Evolutionary conservation across 2,329 filamentous ascomycete genomes (phyloP).

Genomic region (Ophiostoma ulmi): DNA sequence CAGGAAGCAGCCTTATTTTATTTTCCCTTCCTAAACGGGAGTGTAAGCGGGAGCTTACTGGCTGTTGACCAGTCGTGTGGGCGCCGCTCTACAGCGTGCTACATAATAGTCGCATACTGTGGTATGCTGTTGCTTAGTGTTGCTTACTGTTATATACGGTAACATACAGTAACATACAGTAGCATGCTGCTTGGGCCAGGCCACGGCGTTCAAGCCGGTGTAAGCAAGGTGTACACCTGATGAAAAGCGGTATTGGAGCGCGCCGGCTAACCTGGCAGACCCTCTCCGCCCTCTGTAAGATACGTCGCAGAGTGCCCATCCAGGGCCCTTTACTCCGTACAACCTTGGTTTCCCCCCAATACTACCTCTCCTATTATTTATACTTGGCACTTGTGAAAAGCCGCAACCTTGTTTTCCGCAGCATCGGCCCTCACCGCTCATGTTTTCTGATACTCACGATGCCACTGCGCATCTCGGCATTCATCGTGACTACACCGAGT

Average conservation of each 20-base stretch:
- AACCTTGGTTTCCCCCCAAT: background rate
- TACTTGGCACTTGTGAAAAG: background rate
- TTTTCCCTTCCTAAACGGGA: constrained; percentile 5
- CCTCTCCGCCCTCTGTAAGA: background rate
- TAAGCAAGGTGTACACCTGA: background rate
- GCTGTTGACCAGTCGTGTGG: constrained; percentile 2
- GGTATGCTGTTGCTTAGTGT: background rate
- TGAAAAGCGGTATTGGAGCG: constrained; percentile 1
- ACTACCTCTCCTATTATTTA: constrained; percentile 8
- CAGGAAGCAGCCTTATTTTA: constrained; percentile 6
- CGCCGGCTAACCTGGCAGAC: background rate
- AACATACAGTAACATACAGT: background rate
- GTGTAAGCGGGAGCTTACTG: background rate
- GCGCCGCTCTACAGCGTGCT: background rate
- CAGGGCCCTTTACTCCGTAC: background rate
- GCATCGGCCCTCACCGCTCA: constrained; percentile 6
- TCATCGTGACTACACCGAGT: constrained; percentile 1
- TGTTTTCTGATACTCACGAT: background rate
- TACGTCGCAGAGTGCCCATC: background rate
- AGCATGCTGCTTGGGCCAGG: background rate
- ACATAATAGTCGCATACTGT: background rate
- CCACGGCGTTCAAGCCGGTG: constrained; percentile 3
- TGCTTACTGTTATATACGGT: too few species aligned
- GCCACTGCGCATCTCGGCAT: background rate
- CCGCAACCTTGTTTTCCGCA: constrained; percentile 11